Evolutionary conservation across 129 eudicot genomes (phyloP).

Genomic region (Flaveria sonorensis): DNA sequence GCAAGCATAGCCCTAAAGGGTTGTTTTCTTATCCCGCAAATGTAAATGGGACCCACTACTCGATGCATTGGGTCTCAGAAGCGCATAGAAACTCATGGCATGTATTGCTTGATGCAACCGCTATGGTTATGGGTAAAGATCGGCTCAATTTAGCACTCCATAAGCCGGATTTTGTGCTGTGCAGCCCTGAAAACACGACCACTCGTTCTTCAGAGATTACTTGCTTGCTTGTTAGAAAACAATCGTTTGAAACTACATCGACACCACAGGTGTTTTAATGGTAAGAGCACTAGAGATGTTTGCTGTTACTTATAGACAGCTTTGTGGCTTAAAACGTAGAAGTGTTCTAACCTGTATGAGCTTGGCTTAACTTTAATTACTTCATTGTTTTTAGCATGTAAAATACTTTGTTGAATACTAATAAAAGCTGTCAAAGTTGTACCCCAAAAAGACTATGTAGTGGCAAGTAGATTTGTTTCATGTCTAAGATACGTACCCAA

Average conservation of each 20-base stretch:
- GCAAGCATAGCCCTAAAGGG: slow-evolving; percentile 67
- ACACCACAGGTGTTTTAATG: slow-evolving; percentile 18
- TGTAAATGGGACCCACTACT: slow-evolving; percentile 65
- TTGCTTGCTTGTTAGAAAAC: slow-evolving; percentile 62
- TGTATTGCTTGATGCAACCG: slow-evolving; percentile 70
- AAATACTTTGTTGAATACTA: slow-evolving; percentile 21
- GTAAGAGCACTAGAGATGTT: slow-evolving; percentile 22
- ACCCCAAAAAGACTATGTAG: neutral
- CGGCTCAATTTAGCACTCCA: slow-evolving; percentile 61
- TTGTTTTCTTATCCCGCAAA: slow-evolving; percentile 59
- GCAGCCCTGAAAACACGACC: slow-evolving; percentile 52
- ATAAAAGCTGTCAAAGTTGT: slow-evolving; percentile 31
- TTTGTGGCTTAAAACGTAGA: slow-evolving; percentile 21
- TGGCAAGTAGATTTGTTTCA: too few species aligned
- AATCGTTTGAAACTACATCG: slow-evolving; percentile 46
- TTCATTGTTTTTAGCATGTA: slow-evolving; percentile 33
- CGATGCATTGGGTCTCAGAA: slow-evolving; percentile 84
- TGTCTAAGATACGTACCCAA: too few species aligned
- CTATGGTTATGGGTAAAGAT: slow-evolving; percentile 56
- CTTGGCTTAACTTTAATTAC: slow-evolving; percentile 21
- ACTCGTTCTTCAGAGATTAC: slow-evolving; percentile 60
- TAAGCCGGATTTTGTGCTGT: slow-evolving; percentile 74
- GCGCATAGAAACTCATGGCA: slow-evolving; percentile 81
- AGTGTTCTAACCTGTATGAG: slow-evolving; percentile 24
- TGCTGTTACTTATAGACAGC: slow-evolving; percentile 6